Percentiles rank a stretch among this genome's conserved stretches.
These are phyloP conservation scores for Amanita jacksonii DNA, from an alignment of 768 basidiomycete genomes.

Conservation along the genomic window DNA sequence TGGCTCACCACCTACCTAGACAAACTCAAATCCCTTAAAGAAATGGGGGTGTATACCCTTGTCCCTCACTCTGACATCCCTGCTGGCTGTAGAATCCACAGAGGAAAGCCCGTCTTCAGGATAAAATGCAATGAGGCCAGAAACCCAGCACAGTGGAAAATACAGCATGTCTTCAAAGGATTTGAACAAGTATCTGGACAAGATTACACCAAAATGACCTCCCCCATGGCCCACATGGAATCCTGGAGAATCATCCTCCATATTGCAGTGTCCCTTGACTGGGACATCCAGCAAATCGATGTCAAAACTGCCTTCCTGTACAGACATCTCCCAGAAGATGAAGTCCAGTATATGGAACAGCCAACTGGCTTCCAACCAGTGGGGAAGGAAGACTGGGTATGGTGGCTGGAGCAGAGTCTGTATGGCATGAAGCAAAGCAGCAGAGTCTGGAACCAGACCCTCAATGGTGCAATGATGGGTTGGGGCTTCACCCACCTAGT, in stretches of 20 bases:
- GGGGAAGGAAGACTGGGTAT: too few species aligned
- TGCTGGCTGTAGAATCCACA: too few species aligned
- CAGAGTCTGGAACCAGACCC: too few species aligned
- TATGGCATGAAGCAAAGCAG: slow-evolving; percentile 27
- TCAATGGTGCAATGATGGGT: slow-evolving; percentile 17
- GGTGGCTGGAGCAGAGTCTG: slow-evolving; percentile 13
- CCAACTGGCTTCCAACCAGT: slow-evolving; percentile 22
- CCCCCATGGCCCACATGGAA: slow-evolving; percentile 30
- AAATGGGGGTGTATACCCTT: slow-evolving; percentile 19
- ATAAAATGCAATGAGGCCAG: slow-evolving; percentile 23
- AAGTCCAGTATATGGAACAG: slow-evolving; percentile 26
- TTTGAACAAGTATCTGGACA: slow-evolving; percentile 29
- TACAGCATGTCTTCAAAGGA: slow-evolving; percentile 35
- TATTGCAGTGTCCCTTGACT: slow-evolving; percentile 22
- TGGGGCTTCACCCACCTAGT: slow-evolving; percentile 21
- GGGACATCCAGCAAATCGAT: slow-evolving; percentile 29
- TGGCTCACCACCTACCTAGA: slow-evolving; percentile 14
- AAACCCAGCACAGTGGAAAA: slow-evolving; percentile 16
- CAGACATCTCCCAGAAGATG: slow-evolving; percentile 19
- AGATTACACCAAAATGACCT: slow-evolving; percentile 33
- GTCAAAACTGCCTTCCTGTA: slow-evolving; percentile 32
- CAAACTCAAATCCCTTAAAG: too few species aligned
- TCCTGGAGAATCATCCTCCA: slow-evolving; percentile 27
- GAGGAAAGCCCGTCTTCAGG: slow-evolving; percentile 12
- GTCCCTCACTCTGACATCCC: slow-evolving; percentile 14